These are phyloP conservation scores for Metschnikowia arizonensis DNA, from an alignment of 805 yeast genomes.

Conservation along the genomic window DNA sequence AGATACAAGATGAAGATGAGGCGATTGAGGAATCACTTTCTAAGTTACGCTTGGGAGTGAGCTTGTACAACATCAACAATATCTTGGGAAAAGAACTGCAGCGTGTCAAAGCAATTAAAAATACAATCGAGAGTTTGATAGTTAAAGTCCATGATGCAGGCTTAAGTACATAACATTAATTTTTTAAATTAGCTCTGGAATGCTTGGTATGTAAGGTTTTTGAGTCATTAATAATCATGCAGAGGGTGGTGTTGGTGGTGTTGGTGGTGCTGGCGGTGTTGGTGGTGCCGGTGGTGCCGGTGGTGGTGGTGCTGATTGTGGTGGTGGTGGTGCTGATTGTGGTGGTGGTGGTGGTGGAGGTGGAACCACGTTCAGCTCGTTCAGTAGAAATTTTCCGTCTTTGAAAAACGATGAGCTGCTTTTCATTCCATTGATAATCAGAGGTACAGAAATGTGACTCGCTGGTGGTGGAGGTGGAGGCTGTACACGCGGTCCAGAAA, in stretches of 20 bases:
- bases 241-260: slow-evolving; percentile 17
- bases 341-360: slow-evolving; percentile 18
- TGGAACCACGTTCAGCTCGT: neutral
- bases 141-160: slow-evolving; percentile 5
- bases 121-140: slow-evolving; percentile 13
- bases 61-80: slow-evolving; percentile 10
- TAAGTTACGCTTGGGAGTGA: slow-evolving; percentile 9
- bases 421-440: neutral
- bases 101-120: slow-evolving; percentile 16
- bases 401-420: slow-evolving; percentile 2
- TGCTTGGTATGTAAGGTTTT: neutral
- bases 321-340: slow-evolving; percentile 14
- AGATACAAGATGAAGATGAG: slow-evolving; percentile 2
- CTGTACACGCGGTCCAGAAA: slow-evolving; percentile 4
- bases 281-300: slow-evolving; percentile 20
- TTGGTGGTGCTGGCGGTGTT: slow-evolving; percentile 20
- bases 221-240: neutral
- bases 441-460: neutral
- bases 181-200: neutral
- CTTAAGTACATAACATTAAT: neutral
- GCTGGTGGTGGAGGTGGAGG: slow-evolving; percentile 5
- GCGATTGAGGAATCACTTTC: slow-evolving; percentile 7
- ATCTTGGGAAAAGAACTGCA: slow-evolving; percentile 22
- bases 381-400: neutral
- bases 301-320: slow-evolving; percentile 21